Conservation (phyloP, 2,329 filamentous ascomycete genomes). For the Venturia asperata region DNA sequence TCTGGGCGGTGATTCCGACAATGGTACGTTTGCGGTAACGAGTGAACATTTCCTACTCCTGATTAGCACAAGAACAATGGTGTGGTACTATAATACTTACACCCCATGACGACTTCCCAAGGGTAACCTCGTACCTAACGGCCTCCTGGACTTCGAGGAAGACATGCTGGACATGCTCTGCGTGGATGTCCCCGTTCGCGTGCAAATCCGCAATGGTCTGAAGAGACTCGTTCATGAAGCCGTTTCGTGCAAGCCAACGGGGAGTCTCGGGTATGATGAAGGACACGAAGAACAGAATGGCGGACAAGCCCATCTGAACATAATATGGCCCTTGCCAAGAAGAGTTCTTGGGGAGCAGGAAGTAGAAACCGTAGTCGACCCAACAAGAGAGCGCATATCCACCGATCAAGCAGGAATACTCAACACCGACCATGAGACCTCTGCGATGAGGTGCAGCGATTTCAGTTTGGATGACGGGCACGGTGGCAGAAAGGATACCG, state of each 20-base stretch:
- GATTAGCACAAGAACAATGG: conserved; percentile 4
- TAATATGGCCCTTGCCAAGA: background rate
- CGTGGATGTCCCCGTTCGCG: conserved; percentile 29
- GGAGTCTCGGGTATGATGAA: conserved; percentile 33
- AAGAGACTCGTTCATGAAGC: conserved; percentile 34
- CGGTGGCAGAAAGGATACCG: conserved; percentile 33
- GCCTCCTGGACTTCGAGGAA: conserved; percentile 27
- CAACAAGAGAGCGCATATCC: conserved; percentile 30
- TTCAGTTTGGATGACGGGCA: conserved; percentile 34
- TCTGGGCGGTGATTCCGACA: conserved; percentile 36
- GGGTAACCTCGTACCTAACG: conserved; percentile 32
- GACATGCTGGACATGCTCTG: conserved; percentile 29
- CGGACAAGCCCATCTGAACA: background rate
- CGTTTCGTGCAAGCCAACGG: conserved; percentile 37
- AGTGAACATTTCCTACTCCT: conserved; percentile 37
- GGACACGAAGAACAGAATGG: conserved; percentile 29
- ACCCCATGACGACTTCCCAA: conserved; percentile 31
- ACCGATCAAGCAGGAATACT: conserved; percentile 33
- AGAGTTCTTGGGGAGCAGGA: background rate
- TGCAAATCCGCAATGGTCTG: conserved; percentile 38
- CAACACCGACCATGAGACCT: conserved; percentile 36
- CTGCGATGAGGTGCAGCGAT: conserved; percentile 33
- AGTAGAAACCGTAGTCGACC: conserved; percentile 5
- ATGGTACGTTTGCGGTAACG: conserved; percentile 38
- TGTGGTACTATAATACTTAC: conserved; percentile 22